phyloP scores from a whole-genome alignment of 2,329 filamentous ascomycete genomes.

The Didymella segeticola region DNA sequence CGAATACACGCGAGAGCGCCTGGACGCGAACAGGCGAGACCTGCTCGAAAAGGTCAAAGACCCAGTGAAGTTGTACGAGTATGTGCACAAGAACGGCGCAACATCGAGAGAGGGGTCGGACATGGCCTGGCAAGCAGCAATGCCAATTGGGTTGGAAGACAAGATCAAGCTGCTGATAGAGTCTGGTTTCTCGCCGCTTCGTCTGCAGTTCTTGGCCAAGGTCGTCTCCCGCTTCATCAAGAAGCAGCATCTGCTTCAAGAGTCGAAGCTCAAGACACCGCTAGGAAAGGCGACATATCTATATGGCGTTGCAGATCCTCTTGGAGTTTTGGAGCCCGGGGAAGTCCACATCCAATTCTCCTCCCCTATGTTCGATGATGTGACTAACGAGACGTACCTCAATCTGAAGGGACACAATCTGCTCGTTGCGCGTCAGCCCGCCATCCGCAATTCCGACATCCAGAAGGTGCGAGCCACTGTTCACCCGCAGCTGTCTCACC shows the following conservation, averaged over 20 bases:
- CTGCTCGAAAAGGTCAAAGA: slow-evolving; percentile 61
- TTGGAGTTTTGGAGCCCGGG: slow-evolving; percentile 64
- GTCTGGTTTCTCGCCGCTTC: slow-evolving; percentile 63
- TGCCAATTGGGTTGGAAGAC: slow-evolving; percentile 32
- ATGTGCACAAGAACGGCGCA: slow-evolving; percentile 48
- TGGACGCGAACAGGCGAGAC: slow-evolving; percentile 61
- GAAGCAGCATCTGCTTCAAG: slow-evolving; percentile 61
- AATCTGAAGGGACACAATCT: slow-evolving; percentile 65
- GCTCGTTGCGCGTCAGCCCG: slow-evolving; percentile 72
- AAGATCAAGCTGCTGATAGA: slow-evolving; percentile 43
- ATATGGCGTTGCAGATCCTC: slow-evolving; percentile 73
- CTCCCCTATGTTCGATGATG: slow-evolving; percentile 61
- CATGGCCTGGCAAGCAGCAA: slow-evolving; percentile 31
- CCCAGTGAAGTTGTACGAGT: slow-evolving; percentile 60
- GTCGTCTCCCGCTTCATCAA: slow-evolving; percentile 57
- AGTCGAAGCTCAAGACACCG: slow-evolving; percentile 65
- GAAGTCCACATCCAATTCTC: slow-evolving; percentile 75
- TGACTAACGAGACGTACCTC: slow-evolving; percentile 61
- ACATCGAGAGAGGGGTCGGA: slow-evolving; percentile 35
- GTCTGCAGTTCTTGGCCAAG: slow-evolving; percentile 58
- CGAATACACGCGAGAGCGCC: slow-evolving; percentile 56
- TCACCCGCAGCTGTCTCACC: slow-evolving; percentile 65
- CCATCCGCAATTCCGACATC: slow-evolving; percentile 74
- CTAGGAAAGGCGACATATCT: slow-evolving; percentile 68
- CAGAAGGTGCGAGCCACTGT: slow-evolving; percentile 64